Evolutionary conservation across 2,329 filamentous ascomycete species (phyloP), one percentile per base, ranked within the genome.

Genomic region (Ceratocystis alfenasii): DNA sequence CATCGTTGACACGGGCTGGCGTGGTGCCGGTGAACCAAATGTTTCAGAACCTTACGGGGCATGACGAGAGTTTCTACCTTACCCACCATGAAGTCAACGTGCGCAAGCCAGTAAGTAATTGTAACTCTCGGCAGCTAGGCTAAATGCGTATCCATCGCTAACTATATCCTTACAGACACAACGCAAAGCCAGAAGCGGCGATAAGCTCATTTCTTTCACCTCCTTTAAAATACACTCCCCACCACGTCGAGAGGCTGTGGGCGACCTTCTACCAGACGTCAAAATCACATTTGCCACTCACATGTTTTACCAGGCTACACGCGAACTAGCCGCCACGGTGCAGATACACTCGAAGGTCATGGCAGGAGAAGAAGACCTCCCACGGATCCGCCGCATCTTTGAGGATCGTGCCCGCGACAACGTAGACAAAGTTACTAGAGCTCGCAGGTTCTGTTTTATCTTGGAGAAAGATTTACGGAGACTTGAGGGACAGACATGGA

Each of bases 401-500:
- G 44, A 55, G 28, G 36, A 59, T 6, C 36, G n/a, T 7, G 41
- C 63, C 5, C 17, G 44, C 8, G 7, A 66, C 17, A 59, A 57
- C 22, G 36, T 28, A 1, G 7, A 57, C 44, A 46, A 60, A n/a
- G 64, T 64, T 15, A 68, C 67, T 63, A 63, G 55, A 6, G 65
- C 63, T 2, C 66, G 67, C n/a, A 68, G 65, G 63, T 67, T 69
- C 36, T 66, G 57, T 45, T 64, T 67, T 60, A 46, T 67, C 30
- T 10, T 92, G 73, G 81, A 87, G 72, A 76, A 80, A 63, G 82
- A 83, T 28, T 83, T 80, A 72, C 70, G 70, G 62, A 75, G 75
- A 46, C 74, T 96, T 59, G 92, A 96, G 77, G 78, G 78, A 71
- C 78, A 80, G 67, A 90, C 87, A 41, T 95, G 91, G 90, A 82